Evolutionary conservation across 495 filamentous ascomycete species (phyloP), one percentile per base, ranked within the genome.

Genomic region (Penicillium mononematosum): DNA sequence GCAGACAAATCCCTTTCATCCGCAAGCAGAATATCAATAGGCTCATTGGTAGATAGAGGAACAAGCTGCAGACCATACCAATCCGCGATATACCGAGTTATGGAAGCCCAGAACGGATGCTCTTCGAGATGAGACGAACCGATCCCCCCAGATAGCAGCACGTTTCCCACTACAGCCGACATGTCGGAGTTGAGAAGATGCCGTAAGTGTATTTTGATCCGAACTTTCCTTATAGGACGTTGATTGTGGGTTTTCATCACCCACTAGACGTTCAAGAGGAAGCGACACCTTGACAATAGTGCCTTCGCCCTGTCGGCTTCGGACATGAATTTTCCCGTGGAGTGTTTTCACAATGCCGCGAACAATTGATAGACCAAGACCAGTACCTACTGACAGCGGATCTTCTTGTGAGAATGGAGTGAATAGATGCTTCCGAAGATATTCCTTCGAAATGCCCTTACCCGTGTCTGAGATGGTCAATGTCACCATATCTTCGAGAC

Each of bases 361-460:
- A n/a, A 81, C 77, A 42, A 83, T 81, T 14, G 76, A 78, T 12
- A 82, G 54, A 1, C 77, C 77, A 9, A 79, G 67, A 0, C 80
- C 81, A 7, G 78, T 80, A 1, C 80, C 79, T 8, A 73, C 75
- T 2, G 51, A 71, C 12, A 56, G 58, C 19, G 49, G 53, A 39
- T 79, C 67, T 46, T 80, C 77, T 59, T 80, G 76, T 12, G 69
- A 63, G 34, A 80, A 80, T n/a, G 76, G 63, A 27, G 65, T 75
- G 58, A 69, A 80, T 4, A 78, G 53, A 43, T 68, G 63, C n/a
- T 69, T 71, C 19, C 59, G 62, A 20, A 80, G 63, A 50, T 72
- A 80, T 24, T 78, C 72, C n/a, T 69, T 53, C 5, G 71, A 75
- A 34, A 79, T 81, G 4, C 78, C 78, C 45, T 69, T 72, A 2